Evolutionary conservation across 148 eudicot genomes (phyloP).

Genomic region (Chenopodium suecicum): DNA sequence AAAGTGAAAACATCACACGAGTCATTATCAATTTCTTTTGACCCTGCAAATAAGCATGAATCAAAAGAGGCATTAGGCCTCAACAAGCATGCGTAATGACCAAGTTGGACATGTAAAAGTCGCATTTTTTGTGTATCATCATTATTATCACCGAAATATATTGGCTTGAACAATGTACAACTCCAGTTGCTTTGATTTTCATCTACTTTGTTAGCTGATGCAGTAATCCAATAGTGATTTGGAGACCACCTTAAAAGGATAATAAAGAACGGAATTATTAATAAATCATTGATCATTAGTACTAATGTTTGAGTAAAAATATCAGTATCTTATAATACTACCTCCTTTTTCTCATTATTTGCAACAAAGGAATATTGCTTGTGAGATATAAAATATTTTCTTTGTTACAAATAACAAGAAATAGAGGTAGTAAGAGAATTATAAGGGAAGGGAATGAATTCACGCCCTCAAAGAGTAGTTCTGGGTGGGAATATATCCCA

Average conservation of each 20-base stretch:
- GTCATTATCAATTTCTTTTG: background rate
- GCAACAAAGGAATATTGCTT: too few species aligned
- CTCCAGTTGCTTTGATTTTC: conserved; percentile 25
- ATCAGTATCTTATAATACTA: too few species aligned
- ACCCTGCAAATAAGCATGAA: conserved; percentile 12
- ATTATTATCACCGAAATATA: background rate
- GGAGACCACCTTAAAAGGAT: conserved; percentile 19
- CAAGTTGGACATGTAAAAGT: conserved; percentile 20
- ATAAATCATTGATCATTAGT: too few species aligned
- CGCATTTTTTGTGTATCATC: background rate
- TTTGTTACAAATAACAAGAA: too few species aligned
- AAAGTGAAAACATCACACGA: background rate
- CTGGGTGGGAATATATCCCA: too few species aligned
- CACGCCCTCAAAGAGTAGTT: too few species aligned
- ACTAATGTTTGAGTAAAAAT: background rate
- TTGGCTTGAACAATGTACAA: conserved; percentile 23
- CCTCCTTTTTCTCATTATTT: too few species aligned
- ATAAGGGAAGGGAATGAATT: too few species aligned
- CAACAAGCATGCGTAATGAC: conserved; percentile 2
- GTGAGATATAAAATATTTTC: too few species aligned
- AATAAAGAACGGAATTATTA: too few species aligned
- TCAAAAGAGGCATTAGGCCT: background rate
- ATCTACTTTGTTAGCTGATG: background rate
- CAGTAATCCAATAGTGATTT: conserved; percentile 22
- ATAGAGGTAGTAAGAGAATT: too few species aligned